Conservation (phyloP, 495 filamentous ascomycete genomes). For the Eremomyces bilateralis region DNA sequence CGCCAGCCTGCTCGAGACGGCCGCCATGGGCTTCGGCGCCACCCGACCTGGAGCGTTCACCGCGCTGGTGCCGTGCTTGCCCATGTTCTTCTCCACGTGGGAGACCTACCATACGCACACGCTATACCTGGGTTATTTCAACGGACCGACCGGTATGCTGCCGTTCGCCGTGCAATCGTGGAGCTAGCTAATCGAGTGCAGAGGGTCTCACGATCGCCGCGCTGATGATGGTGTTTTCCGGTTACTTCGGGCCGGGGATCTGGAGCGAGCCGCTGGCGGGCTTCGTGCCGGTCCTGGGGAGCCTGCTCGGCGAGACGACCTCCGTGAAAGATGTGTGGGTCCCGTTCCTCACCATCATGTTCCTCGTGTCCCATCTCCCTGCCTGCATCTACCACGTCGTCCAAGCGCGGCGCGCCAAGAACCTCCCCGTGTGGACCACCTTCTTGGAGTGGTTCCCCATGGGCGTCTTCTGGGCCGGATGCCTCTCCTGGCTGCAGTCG, state of each 20-base stretch:
- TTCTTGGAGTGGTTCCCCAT: conserved; percentile 94
- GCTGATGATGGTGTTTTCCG: conserved; percentile 61
- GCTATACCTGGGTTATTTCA: conserved; percentile 88
- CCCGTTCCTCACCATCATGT: conserved; percentile 42
- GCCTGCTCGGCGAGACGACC: neutral
- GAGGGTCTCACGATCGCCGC: conserved; percentile 86
- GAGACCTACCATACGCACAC: conserved; percentile 98
- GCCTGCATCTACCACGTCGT: conserved; percentile 60
- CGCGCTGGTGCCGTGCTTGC: conserved; percentile 69
- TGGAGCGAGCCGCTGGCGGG: conserved; percentile 52
- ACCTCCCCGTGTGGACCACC: conserved; percentile 58
- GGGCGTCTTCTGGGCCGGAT: conserved; percentile 49
- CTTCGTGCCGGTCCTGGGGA: conserved; percentile 9
- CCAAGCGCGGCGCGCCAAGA: conserved; percentile 45
- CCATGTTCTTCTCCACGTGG: conserved; percentile 99
- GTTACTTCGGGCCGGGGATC: conserved; percentile 68
- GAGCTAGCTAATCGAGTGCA: too few relatives aligned
- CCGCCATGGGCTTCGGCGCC: conserved; percentile 73
- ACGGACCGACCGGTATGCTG: conserved; percentile 54
- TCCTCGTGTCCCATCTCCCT: conserved; percentile 67
- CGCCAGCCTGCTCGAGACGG: conserved; percentile 68
- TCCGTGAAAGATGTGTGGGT: conserved; percentile 53
- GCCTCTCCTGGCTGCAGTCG: conserved; percentile 66
- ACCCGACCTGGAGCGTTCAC: conserved; percentile 73
- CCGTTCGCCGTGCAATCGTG: conserved; percentile 4